Evolutionary conservation across 495 filamentous ascomycete genomes (phyloP).

Genomic region (Lasiosphaeris hirsuta): DNA sequence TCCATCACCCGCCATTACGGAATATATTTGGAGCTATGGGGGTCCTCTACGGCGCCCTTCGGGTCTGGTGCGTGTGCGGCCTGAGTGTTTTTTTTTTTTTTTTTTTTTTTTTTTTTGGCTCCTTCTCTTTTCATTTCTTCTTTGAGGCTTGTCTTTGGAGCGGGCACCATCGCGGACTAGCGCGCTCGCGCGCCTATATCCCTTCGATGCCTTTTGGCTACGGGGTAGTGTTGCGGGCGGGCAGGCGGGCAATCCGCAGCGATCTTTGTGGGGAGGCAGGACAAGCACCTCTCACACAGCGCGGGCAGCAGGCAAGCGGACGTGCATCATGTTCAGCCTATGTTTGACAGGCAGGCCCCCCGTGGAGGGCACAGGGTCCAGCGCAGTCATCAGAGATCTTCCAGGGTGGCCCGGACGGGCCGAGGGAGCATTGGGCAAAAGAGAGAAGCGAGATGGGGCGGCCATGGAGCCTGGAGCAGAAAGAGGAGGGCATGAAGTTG

Average conservation of each 20-base stretch:
- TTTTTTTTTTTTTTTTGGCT: conserved; percentile 1
- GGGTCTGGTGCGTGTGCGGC: no score
- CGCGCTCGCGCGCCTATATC: not conserved
- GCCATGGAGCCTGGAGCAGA: no score
- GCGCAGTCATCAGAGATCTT: not conserved
- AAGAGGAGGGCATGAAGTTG: conserved; percentile 19
- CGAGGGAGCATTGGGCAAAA: not conserved
- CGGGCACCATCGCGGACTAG: not conserved
- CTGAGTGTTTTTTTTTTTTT: not conserved
- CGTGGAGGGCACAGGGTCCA: not conserved
- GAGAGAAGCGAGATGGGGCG: conserved; percentile 2
- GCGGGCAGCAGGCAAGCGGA: no score
- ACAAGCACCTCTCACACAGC: no score
- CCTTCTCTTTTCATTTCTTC: not conserved
- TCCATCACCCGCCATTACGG: no score
- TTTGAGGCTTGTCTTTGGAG: not conserved
- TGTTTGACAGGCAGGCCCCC: not conserved
- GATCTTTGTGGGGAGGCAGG: no score
- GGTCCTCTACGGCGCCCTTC: not conserved
- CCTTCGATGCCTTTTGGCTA: no score
- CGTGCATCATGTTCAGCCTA: not conserved
- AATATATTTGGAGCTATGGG: not conserved
- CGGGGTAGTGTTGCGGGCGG: no score
- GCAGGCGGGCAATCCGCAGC: no score
- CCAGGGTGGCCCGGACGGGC: not conserved